These are phyloP conservation scores for Pyronema omphalodes DNA, from an alignment of 495 filamentous ascomycete genomes.

Conservation along the genomic window DNA sequence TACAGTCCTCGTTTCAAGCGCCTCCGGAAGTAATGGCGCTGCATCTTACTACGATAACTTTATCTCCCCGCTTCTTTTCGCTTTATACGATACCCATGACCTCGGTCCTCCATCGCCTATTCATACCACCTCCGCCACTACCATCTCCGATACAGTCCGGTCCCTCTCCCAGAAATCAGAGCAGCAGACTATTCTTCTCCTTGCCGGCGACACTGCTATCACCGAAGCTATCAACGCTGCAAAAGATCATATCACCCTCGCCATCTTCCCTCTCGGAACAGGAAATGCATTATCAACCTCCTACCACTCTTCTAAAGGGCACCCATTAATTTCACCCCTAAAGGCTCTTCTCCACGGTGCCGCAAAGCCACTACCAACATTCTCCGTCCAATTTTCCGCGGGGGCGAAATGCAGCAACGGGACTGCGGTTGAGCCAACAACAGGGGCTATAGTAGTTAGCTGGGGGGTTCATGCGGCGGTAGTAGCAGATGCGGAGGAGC, in stretches of 20 bases:
- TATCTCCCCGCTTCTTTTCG: slow-evolving; percentile 38
- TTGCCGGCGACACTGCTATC: slow-evolving; percentile 75
- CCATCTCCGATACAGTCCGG: slow-evolving; percentile 42
- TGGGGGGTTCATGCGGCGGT: slow-evolving; percentile 78
- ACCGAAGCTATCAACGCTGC: slow-evolving; percentile 58
- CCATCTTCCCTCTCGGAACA: slow-evolving; percentile 60
- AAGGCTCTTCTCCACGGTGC: slow-evolving; percentile 39
- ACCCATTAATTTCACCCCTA: slow-evolving; percentile 26
- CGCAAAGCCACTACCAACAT: slow-evolving; percentile 33
- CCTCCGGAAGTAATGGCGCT: slow-evolving; percentile 50
- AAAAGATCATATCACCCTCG: slow-evolving; percentile 35
- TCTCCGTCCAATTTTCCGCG: slow-evolving; percentile 46
- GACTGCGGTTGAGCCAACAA: slow-evolving; percentile 27
- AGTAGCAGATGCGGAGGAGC: slow-evolving; percentile 69
- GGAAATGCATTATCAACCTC: slow-evolving; percentile 79
- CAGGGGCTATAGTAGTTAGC: slow-evolving; percentile 66
- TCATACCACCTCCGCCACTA: slow-evolving; percentile 40
- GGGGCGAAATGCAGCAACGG: slow-evolving; percentile 29
- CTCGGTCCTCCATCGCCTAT: slow-evolving; percentile 26
- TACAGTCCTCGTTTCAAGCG: slow-evolving; percentile 53
- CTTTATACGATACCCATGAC: slow-evolving; percentile 26
- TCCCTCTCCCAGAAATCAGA: slow-evolving; percentile 30
- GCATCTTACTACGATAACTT: slow-evolving; percentile 35
- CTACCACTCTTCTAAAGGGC: slow-evolving; percentile 26
- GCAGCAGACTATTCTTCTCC: slow-evolving; percentile 47